phyloP scores from a whole-genome alignment of 2,329 filamentous ascomycete species.

The Elsinoe necatrix region DNA sequence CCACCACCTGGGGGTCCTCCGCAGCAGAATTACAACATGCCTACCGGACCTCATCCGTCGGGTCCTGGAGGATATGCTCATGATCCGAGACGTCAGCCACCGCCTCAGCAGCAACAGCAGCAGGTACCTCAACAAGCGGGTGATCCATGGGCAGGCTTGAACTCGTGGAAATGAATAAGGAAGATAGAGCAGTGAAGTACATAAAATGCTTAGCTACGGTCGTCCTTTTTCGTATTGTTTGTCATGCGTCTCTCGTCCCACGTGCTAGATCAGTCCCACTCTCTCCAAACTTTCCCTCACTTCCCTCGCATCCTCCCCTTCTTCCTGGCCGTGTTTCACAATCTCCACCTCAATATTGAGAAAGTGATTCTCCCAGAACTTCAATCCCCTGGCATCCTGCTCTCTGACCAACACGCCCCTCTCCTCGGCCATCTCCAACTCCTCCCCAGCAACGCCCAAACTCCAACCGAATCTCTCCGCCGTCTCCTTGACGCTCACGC shows the following conservation, averaged over 20 bases:
- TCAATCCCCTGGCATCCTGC: conserved; percentile 80
- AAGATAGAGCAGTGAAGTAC: neutral
- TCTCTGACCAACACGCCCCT: conserved; percentile 79
- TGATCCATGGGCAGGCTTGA: conserved; percentile 65
- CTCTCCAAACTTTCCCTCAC: conserved; percentile 7
- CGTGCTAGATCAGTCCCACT: conserved; percentile 2
- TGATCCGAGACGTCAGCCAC: conserved; percentile 35
- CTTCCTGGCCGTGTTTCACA: neutral
- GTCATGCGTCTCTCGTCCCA: neutral
- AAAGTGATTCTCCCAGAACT: conserved; percentile 76
- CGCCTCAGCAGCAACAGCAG: conserved; percentile 33
- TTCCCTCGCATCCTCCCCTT: conserved; percentile 9
- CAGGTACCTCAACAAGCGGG: conserved; percentile 28
- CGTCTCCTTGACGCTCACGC: conserved; percentile 80
- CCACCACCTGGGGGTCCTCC: conserved; percentile 58
- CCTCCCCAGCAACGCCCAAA: conserved; percentile 87
- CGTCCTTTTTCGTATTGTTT: neutral
- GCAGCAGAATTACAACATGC: conserved; percentile 44
- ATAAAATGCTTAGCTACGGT: neutral
- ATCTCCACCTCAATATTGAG: conserved; percentile 6
- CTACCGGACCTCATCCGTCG: conserved; percentile 33
- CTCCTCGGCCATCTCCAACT: conserved; percentile 96
- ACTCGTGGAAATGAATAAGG: conserved; percentile 53
- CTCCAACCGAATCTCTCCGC: conserved; percentile 95
- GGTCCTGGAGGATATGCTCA: conserved; percentile 50